Evolutionary conservation across 306 rosid genomes (phyloP), one percentile per base, ranked within the genome.

Genomic region (Sechiopsis laciniata): DNA sequence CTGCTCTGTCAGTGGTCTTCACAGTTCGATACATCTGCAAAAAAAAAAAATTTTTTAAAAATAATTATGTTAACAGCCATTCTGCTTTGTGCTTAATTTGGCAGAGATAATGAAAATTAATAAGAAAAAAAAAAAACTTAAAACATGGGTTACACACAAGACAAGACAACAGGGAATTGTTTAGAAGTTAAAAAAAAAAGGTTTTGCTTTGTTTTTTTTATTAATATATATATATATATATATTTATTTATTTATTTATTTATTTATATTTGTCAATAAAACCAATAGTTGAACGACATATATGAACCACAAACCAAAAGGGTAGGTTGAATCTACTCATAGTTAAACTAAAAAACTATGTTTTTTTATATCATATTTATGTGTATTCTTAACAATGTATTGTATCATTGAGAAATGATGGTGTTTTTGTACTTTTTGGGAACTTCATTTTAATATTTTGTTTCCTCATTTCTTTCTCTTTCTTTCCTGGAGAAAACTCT

Each of bases 21-120:
- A 94, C 99, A 79, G 99, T 94, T 79, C 99, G 85, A 80, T 91
- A 94, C 99, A 94, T 94, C 99, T 94, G 83, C 48, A 82, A 76
- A 72, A 76, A 71, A 37, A 82, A 76, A 72, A 76, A 71, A 64
- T 40, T 1, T 32, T 10, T n/a, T n/a, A 32, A 35, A 59, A 71
- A 8, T n/a, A 10, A 37, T 35, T 64, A 64, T 64, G 17, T 64
- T 37, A 66, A 40, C n/a, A 65, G 3, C 52, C 13, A 63, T 63
- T 64, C 19, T 64, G 52, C 42, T 57, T 57, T 6, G 63, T 57
- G 63, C 11, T 55, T 55, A 55, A 57, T 57, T 57, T 57, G 7
- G 45, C 42, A 77, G 42, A 24, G 50, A 73, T 2, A 70, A 51
- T 57, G 12, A 40, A 67, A 26, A 46, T 50, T 50, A 53, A 75